These are phyloP conservation scores for Monilinia polystroma DNA, from an alignment of 2,329 filamentous ascomycete genomes.

Conservation along the genomic window DNA sequence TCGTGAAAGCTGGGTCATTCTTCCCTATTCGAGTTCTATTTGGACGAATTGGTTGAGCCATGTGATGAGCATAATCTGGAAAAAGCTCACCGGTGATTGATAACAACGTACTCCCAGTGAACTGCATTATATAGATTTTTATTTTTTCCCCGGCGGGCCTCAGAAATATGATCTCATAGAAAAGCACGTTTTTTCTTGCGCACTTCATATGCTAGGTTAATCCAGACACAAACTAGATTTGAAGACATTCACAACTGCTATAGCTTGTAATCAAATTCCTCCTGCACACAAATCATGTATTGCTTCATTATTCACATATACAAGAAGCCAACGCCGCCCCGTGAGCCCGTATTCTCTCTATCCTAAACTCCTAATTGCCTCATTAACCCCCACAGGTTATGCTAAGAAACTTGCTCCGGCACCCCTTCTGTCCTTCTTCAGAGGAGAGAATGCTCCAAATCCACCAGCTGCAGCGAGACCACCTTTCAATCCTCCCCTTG, in stretches of 20 bases:
- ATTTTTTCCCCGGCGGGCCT: not conserved
- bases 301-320: constrained; percentile 16
- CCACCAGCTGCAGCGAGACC: constrained; percentile 40
- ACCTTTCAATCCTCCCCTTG: constrained; percentile 31
- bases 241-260: not conserved
- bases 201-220: not conserved
- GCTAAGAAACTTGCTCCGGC: constrained; percentile 57
- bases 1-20: not conserved
- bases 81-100: not conserved
- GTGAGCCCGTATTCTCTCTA: constrained; percentile 7
- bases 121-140: not conserved
- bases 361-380: constrained; percentile 17
- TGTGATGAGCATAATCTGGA: not conserved
- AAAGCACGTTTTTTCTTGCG: no score
- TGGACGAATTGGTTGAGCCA: not conserved
- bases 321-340: not conserved
- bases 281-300: not conserved
- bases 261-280: not conserved
- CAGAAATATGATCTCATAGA: not conserved
- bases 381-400: constrained; percentile 26
- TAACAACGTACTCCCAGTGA: not conserved
- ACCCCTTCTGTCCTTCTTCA: constrained; percentile 68
- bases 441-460: constrained; percentile 65
- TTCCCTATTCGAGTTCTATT: not conserved
- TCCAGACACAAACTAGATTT: not conserved